A percentile compares a stretch with the other conserved stretches of the same genome.
Evolutionary conservation across 192 early-diverging fungal species (phyloP).

Genomic region (Ambispora gerdemannii): DNA sequence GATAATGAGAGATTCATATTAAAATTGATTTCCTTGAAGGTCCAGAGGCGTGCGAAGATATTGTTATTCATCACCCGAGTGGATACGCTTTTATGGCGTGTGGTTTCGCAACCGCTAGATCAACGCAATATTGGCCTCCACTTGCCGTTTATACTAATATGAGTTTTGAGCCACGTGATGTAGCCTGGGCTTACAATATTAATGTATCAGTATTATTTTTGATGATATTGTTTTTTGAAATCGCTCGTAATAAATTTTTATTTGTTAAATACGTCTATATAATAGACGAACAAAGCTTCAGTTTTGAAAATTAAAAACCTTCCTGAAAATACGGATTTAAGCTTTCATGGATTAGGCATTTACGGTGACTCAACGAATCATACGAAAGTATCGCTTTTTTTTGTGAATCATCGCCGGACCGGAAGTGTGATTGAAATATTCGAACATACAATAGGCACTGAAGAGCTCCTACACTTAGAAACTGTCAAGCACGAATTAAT

Average conservation of each 20-base stretch:
- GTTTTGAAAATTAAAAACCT: constrained; percentile 37
- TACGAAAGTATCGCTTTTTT: constrained; percentile 49
- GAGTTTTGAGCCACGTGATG: neutral
- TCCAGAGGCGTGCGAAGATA: constrained; percentile 54
- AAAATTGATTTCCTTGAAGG: too few relatives aligned
- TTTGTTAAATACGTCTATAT: neutral
- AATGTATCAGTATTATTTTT: neutral
- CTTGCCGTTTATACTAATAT: constrained; percentile 29
- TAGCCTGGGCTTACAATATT: neutral
- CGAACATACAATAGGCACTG: constrained; percentile 43
- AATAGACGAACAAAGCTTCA: neutral
- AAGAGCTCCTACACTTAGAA: constrained; percentile 41
- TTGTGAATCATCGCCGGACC: constrained; percentile 55
- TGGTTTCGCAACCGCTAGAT: constrained; percentile 43
- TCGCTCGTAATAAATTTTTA: neutral
- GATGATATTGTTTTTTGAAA: neutral
- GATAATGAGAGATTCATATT: too few relatives aligned
- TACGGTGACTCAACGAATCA: constrained; percentile 40
- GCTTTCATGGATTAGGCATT: constrained; percentile 53
- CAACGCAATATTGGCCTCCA: constrained; percentile 44
- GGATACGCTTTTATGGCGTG: constrained; percentile 57
- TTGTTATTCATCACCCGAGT: constrained; percentile 50
- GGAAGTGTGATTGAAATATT: constrained; percentile 56
- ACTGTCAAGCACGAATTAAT: constrained; percentile 53
- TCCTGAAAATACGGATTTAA: constrained; percentile 28